Conservation (phyloP, 2,329 filamentous ascomycete species). For the Amylocarpus encephaloides region DNA sequence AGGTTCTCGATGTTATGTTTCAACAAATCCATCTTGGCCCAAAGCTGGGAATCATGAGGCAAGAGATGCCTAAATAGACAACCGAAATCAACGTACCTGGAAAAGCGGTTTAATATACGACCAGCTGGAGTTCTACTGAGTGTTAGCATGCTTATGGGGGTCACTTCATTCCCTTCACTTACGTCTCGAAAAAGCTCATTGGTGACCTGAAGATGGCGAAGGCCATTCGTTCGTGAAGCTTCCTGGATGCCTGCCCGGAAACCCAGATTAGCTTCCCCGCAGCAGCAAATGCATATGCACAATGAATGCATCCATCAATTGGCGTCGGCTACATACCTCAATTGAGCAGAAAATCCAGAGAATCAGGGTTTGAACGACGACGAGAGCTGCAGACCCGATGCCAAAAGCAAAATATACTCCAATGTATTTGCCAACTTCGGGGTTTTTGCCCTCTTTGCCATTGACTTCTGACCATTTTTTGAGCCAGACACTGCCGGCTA, state of each 20-base stretch:
- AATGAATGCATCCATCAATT: slow-evolving; percentile 15
- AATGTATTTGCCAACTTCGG: slow-evolving; percentile 79
- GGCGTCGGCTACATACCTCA: slow-evolving; percentile 53
- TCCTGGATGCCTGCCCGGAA: slow-evolving; percentile 67
- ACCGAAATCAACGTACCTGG: slow-evolving; percentile 55
- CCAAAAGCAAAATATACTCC: slow-evolving; percentile 95
- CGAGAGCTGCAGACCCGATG: slow-evolving; percentile 75
- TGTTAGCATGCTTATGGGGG: slow-evolving; percentile 6
- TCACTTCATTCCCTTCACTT: slow-evolving; percentile 3
- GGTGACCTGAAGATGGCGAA: slow-evolving; percentile 95
- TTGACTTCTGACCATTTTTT: slow-evolving; percentile 89
- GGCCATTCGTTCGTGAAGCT: slow-evolving; percentile 95
- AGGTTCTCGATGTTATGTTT: not conserved
- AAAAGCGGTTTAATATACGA: slow-evolving; percentile 95
- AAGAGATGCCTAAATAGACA: not conserved
- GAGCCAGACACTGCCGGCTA: slow-evolving; percentile 81
- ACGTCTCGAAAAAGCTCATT: slow-evolving; percentile 97
- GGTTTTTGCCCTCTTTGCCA: slow-evolving; percentile 59
- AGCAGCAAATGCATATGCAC: slow-evolving; percentile 11
- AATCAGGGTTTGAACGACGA: slow-evolving; percentile 87
- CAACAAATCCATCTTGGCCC: slow-evolving; percentile 1
- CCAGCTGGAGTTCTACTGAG: slow-evolving; percentile 66
- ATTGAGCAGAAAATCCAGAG: slow-evolving; percentile 99
- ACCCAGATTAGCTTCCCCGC: slow-evolving; percentile 19
- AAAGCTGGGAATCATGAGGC: not conserved